Base-by-base conservation (phyloP, 2,329 filamentous ascomycete species). In the Aureobasidium mangrovei region DNA sequence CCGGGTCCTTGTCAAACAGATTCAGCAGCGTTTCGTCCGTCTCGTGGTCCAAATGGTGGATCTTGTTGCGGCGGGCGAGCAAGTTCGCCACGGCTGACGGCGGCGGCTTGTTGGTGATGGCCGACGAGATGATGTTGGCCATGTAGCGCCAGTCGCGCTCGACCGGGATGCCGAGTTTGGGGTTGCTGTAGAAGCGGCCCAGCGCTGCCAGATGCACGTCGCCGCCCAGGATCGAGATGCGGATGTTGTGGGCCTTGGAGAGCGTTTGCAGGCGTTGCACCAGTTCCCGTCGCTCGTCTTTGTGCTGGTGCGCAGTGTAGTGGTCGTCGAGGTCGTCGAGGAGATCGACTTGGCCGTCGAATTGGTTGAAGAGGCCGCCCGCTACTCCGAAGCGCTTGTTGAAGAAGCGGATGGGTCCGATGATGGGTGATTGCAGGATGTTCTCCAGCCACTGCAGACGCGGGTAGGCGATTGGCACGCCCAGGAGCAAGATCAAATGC, bases 401-500 rank as follows among this genome's bases (percentile, higher is more conserved):
- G 62, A 96, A 69, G 59, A 97, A 84, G 64, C 90, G 91, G 65
- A 96, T 82, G 0, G 91, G 90, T 0, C 86, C 90, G 65, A 96
- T 91, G 27, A 96, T 62, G 0, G 91, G 91, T 57, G 88, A 94
- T 12, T 80, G 80, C 62, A 97, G 81, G 56, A 96, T 86, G 64
- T 95, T 96, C 68, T 97, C 91, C 4, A 96, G 77, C 91, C 91
- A 96, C n/a, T 91, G 93, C 53, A 96, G 77, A 62, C 91, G 88
- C 1, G 76, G 77, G 59, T 80, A 77, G 1, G 74, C 74, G 62
- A 94, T 91, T 0, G 90, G 88, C 26, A 87, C 82, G 54, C 85
- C 86, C 2, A 85, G 72, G 8, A 85, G 70, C 26, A 85, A 68
- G 38, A 85, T 72, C 26, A 85, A 65, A 63, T 85, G 82, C 68